Percentiles rank a stretch among this genome's conserved stretches.
Conservation (phyloP, 495 filamentous ascomycete species). For the Tuber umbilicatum region DNA sequence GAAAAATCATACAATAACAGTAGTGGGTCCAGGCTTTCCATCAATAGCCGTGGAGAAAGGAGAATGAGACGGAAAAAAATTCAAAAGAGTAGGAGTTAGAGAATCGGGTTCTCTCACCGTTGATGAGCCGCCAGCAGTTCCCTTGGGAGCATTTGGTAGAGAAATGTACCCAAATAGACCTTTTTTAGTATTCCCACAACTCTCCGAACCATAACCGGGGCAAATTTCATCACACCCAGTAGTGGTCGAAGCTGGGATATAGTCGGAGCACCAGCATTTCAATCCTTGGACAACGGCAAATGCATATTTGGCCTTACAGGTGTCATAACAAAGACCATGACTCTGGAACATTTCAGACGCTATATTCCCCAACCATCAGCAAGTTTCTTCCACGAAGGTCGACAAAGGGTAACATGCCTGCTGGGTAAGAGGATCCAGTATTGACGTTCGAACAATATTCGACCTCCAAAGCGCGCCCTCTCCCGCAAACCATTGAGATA, state of each 20-base stretch:
- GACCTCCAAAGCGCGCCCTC: conserved; percentile 23
- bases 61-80: conserved; percentile 31
- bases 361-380: conserved; percentile 22
- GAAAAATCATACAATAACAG: conserved; percentile 36
- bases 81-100: conserved; percentile 29
- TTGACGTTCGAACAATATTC: conserved; percentile 36
- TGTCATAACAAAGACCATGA: conserved; percentile 54
- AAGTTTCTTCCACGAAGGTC: not conserved
- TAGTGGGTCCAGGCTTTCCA: conserved; percentile 30
- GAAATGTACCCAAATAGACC: conserved; percentile 58
- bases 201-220: conserved; percentile 61
- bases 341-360: conserved; percentile 54
- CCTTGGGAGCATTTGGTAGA: conserved; percentile 46
- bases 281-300: conserved; percentile 61
- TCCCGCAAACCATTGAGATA: conserved; percentile 20
- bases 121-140: conserved; percentile 46
- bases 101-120: conserved; percentile 39
- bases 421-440: conserved; percentile 18
- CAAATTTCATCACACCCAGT: conserved; percentile 54
- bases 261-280: conserved; percentile 72
- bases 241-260: conserved; percentile 50
- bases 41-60: conserved; percentile 30
- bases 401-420: conserved; percentile 18
- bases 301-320: conserved; percentile 55
- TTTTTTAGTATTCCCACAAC: conserved; percentile 54